phyloP scores from a whole-genome alignment of 805 yeast genomes.

The Saccharomyces paradoxus region DNA sequence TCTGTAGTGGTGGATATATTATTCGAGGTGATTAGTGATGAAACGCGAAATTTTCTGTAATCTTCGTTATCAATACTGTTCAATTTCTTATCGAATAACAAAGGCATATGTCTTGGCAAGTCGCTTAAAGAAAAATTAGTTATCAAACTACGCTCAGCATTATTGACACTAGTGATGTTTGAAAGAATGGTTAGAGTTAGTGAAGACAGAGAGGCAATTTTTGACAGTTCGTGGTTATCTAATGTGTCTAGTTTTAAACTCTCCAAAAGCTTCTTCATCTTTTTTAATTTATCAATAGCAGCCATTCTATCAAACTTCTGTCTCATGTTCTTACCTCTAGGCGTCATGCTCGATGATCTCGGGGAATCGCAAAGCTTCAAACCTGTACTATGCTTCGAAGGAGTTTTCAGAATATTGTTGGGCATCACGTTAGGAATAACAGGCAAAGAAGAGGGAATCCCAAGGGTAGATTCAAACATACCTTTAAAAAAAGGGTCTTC shows the following conservation, averaged over 20 bases:
- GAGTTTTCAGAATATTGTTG: not conserved
- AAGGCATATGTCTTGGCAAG: constrained; percentile 15
- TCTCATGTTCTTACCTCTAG: constrained; percentile 16
- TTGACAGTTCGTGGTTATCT: constrained; percentile 12
- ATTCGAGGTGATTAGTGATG: constrained; percentile 8
- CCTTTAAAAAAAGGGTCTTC: constrained; percentile 43
- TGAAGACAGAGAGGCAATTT: constrained; percentile 18
- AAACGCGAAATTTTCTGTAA: constrained; percentile 5
- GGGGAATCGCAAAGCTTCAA: constrained; percentile 13
- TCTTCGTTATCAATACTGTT: constrained; percentile 11
- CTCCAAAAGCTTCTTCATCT: constrained; percentile 12
- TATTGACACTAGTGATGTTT: constrained; percentile 7
- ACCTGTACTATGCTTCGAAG: not conserved
- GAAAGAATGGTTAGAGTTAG: constrained; percentile 15
- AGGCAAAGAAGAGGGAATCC: constrained; percentile 34
- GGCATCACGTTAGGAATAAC: constrained; percentile 1
- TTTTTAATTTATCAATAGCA: constrained; percentile 15
- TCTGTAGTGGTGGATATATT: not conserved
- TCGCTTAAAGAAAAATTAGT: constrained; percentile 15
- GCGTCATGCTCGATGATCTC: constrained; percentile 29
- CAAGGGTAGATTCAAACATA: constrained; percentile 42
- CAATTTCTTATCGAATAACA: constrained; percentile 17
- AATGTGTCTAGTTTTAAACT: constrained; percentile 8
- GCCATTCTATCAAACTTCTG: constrained; percentile 23
- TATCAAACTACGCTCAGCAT: constrained; percentile 1